Evolutionary conservation across 768 basidiomycete genomes (phyloP).

Genomic region (Mycena galopus): DNA sequence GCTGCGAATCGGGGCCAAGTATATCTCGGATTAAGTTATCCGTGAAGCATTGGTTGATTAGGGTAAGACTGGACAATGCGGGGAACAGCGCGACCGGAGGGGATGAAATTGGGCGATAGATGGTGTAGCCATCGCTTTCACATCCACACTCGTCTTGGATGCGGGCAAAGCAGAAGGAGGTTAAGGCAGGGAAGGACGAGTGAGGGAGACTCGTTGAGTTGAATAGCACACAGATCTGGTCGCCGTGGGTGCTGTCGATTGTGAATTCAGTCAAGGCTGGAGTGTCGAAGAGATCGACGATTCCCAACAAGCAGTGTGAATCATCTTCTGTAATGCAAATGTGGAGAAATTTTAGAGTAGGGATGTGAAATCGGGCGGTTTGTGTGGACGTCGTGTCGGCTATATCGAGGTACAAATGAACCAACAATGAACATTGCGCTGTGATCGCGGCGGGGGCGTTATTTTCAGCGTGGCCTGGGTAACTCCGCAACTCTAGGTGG

Average conservation of each 20-base stretch:
- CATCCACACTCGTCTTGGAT: neutral
- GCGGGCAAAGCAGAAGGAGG: neutral
- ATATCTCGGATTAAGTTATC: neutral
- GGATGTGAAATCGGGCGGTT: neutral
- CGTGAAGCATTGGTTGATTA: neutral
- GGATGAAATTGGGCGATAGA: neutral
- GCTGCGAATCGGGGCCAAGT: neutral
- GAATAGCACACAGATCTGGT: slow-evolving; percentile 1
- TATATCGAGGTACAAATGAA: neutral
- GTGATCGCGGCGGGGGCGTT: neutral
- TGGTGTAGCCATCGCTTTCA: neutral
- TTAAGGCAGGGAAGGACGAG: neutral
- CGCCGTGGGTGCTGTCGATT: neutral
- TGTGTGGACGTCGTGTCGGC: neutral
- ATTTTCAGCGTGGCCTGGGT: neutral
- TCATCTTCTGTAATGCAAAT: neutral
- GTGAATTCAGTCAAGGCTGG: slow-evolving; percentile 34
- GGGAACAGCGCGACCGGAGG: neutral
- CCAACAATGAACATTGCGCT: neutral
- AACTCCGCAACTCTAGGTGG: neutral
- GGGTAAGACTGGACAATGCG: neutral
- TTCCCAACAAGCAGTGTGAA: neutral
- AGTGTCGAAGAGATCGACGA: neutral
- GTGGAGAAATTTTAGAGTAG: neutral
- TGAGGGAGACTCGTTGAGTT: neutral